phyloP scores from a whole-genome alignment of 139 green algal species.

The Astrephomene gubernaculifera region DNA sequence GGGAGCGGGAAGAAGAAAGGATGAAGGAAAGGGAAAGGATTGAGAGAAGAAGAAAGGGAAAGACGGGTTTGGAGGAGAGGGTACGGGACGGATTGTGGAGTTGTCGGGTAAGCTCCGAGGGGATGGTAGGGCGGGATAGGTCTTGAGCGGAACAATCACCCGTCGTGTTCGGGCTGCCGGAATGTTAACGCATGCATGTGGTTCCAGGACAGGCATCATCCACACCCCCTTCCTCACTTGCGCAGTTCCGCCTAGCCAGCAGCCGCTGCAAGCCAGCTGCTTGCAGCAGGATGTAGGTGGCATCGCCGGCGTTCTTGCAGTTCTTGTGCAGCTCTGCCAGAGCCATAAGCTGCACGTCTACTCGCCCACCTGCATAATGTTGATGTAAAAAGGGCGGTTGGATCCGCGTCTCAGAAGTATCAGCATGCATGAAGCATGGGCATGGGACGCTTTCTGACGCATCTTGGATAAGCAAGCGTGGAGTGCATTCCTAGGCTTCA shows the following conservation, averaged over 20 bases:
- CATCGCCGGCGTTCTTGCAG: not conserved
- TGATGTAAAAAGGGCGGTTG: not conserved
- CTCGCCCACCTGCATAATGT: not conserved
- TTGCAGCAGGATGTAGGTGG: not conserved
- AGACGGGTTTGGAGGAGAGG: too few species aligned
- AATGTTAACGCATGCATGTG: not conserved
- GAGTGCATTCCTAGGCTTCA: not conserved
- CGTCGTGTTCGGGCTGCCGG: not conserved
- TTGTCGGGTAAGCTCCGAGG: too few species aligned
- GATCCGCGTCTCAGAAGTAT: not conserved
- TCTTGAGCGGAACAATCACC: too few species aligned
- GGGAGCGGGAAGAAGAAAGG: too few species aligned
- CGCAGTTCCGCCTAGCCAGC: not conserved
- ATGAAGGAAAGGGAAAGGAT: too few species aligned
- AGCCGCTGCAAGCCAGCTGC: not conserved
- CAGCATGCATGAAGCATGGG: not conserved
- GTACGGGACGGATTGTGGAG: too few species aligned
- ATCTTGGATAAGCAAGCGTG: not conserved
- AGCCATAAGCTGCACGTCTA: conserved; percentile 3
- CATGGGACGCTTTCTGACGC: not conserved
- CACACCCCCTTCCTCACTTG: not conserved
- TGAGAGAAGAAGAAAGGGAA: too few species aligned
- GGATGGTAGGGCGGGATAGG: too few species aligned
- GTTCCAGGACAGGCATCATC: too few species aligned
- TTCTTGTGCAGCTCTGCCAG: not conserved